Evolutionary conservation across 2,329 filamentous ascomycete species (phyloP).

Genomic region (Nemania abortiva): DNA sequence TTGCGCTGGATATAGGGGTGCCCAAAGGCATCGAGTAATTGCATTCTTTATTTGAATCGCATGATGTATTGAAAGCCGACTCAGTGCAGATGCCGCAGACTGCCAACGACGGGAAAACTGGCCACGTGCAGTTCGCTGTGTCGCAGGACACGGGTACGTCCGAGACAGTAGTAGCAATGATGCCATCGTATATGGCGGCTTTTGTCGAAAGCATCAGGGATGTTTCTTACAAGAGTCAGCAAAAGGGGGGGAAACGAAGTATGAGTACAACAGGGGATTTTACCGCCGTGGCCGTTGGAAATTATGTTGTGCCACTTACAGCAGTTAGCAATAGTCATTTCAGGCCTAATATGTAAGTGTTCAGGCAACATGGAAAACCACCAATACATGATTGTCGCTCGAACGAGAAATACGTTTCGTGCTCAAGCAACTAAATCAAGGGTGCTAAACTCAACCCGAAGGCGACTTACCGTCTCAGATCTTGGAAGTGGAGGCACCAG

Average conservation of each 20-base stretch:
- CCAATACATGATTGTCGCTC: not conserved
- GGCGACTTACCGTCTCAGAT: constrained; percentile 48
- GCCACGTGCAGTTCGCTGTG: constrained; percentile 54
- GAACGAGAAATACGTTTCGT: not conserved
- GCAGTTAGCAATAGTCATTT: not conserved
- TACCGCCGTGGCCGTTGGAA: constrained; percentile 39
- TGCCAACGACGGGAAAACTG: constrained; percentile 53
- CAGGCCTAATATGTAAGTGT: not conserved
- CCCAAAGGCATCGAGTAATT: constrained; percentile 49
- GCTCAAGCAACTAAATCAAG: not conserved
- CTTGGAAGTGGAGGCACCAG: constrained; percentile 49
- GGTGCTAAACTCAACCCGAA: not conserved
- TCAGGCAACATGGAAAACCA: not conserved
- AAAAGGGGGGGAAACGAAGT: not conserved
- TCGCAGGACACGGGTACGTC: constrained; percentile 48
- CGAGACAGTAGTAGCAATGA: constrained; percentile 50
- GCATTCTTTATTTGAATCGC: constrained; percentile 44
- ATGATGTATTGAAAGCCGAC: constrained; percentile 33
- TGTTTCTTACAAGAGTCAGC: constrained; percentile 34
- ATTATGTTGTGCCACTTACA: constrained; percentile 51
- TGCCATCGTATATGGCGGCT: constrained; percentile 55
- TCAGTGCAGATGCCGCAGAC: constrained; percentile 53
- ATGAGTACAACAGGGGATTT: constrained; percentile 1
- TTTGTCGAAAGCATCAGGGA: constrained; percentile 53
- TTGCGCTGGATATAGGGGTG: constrained; percentile 46